These are phyloP conservation scores for Farysia itapuensis DNA, from an alignment of 1,284 basidiomycete genomes.

Conservation along the genomic window DNA sequence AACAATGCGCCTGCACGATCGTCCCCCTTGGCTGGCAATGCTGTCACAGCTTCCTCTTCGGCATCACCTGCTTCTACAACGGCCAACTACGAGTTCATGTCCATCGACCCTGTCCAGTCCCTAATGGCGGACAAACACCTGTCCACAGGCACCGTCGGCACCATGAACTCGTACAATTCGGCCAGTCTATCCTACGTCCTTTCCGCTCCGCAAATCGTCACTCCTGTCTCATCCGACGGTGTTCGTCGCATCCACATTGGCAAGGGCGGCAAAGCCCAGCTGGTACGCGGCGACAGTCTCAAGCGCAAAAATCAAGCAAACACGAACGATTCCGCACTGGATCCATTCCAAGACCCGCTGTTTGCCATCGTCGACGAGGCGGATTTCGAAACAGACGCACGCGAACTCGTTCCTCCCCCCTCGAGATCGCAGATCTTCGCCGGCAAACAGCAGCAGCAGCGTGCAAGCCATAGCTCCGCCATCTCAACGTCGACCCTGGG, in stretches of 20 bases:
- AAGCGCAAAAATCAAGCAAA: slow-evolving; percentile 6
- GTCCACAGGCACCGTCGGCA: slow-evolving; percentile 24
- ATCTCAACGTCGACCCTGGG: slow-evolving; percentile 21
- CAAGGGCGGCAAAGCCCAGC: slow-evolving; percentile 33
- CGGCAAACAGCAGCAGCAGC: background rate
- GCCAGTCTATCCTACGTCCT: slow-evolving; percentile 22
- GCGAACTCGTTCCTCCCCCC: slow-evolving; percentile 4
- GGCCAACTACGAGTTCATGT: slow-evolving; percentile 25
- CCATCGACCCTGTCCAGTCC: slow-evolving; percentile 27
- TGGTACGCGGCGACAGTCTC: slow-evolving; percentile 15
- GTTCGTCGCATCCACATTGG: slow-evolving; percentile 23
- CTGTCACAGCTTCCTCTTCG: background rate
- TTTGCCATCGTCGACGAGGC: background rate
- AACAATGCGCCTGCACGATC: slow-evolving; percentile 3
- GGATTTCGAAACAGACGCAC: background rate
- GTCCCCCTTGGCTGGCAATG: slow-evolving; percentile 3
- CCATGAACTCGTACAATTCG: slow-evolving; percentile 17
- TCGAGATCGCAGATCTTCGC: slow-evolving; percentile 1
- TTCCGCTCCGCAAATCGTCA: slow-evolving; percentile 35
- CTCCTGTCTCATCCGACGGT: slow-evolving; percentile 21
- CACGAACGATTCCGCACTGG: background rate
- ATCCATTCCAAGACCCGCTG: slow-evolving; percentile 15
- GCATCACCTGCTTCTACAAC: background rate
- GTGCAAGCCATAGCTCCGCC: slow-evolving; percentile 1
- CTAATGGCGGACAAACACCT: slow-evolving; percentile 11